Evolutionary conservation across 176 grass and related monocot genomes (phyloP).

Genomic region (Melocanna baccifera): DNA sequence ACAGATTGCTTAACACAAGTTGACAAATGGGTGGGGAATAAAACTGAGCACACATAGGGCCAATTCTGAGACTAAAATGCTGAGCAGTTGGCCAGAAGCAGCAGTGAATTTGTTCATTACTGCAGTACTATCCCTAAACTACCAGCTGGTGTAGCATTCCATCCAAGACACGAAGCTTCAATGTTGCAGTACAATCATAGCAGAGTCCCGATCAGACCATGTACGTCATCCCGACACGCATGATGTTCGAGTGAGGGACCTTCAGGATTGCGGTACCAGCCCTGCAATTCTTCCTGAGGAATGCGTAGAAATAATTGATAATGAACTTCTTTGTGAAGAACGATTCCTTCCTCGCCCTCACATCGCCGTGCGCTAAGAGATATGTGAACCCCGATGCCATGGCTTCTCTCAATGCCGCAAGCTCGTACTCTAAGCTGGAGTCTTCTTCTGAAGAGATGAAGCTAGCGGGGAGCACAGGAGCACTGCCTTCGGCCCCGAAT

Average conservation of each 20-base stretch:
- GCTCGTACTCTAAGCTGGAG: slow-evolving; percentile 78
- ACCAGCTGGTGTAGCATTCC: slow-evolving; percentile 16
- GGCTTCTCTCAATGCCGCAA: slow-evolving; percentile 76
- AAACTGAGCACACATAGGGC: slow-evolving; percentile 2
- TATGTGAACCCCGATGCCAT: slow-evolving; percentile 92
- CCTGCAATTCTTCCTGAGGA: slow-evolving; percentile 91
- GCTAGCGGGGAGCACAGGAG: slow-evolving; percentile 43
- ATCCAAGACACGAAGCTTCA: slow-evolving; percentile 3
- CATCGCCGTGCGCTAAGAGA: slow-evolving; percentile 74
- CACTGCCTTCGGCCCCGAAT: background rate
- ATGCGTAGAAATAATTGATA: slow-evolving; percentile 95
- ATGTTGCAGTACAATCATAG: background rate
- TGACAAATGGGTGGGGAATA: background rate
- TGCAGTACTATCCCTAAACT: slow-evolving; percentile 33
- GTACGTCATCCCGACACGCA: slow-evolving; percentile 89
- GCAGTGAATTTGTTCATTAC: slow-evolving; percentile 16
- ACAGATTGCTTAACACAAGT: background rate
- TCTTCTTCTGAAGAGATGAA: slow-evolving; percentile 71
- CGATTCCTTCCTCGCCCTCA: slow-evolving; percentile 90
- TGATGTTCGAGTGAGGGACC: slow-evolving; percentile 92
- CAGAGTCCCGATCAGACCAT: slow-evolving; percentile 65
- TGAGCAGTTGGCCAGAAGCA: slow-evolving; percentile 36
- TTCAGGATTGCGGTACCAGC: slow-evolving; percentile 80
- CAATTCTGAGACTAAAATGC: slow-evolving; percentile 41
- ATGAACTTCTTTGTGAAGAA: slow-evolving; percentile 89